Percentiles rank a stretch among this genome's conserved stretches.
Conservation (phyloP, 176 grass and related monocot species). For the Musa beccarii region DNA sequence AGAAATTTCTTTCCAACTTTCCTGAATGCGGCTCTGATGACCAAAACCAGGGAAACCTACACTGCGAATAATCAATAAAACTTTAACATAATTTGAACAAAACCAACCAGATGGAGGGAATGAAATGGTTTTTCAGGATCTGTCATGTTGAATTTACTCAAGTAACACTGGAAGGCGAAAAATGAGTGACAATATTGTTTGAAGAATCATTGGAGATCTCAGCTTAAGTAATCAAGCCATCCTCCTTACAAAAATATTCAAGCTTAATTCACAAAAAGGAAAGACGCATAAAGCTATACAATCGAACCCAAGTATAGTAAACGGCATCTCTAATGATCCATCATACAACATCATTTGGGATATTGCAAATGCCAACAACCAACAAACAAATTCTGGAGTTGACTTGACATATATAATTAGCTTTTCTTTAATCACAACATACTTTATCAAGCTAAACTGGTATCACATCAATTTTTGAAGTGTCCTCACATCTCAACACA, state of each 20-base stretch:
- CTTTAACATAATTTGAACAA: no score
- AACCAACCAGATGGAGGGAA: no score
- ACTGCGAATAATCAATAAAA: no score
- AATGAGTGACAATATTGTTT: no score
- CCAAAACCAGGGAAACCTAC: no score
- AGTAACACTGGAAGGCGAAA: no score
- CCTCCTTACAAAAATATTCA: background rate
- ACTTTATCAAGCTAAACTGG: conserved; percentile 40
- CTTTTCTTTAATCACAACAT: conserved; percentile 5
- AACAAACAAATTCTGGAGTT: conserved; percentile 41
- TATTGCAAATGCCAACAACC: conserved; percentile 26
- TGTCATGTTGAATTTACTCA: no score
- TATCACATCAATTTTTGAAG: conserved; percentile 80
- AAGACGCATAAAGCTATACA: conserved; percentile 4
- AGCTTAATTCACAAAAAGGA: background rate
- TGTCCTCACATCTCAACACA: conserved; percentile 86
- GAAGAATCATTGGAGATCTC: no score
- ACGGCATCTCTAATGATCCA: background rate
- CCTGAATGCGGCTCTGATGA: no score
- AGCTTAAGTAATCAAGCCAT: no score
- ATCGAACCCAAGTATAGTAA: background rate
- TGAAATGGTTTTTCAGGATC: no score
- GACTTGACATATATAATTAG: conserved; percentile 46
- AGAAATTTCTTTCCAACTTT: no score
- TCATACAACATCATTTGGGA: conserved; percentile 2